Evolutionary conservation across 257 asterid genomes (phyloP).

Genomic region (Coffea canephora): DNA sequence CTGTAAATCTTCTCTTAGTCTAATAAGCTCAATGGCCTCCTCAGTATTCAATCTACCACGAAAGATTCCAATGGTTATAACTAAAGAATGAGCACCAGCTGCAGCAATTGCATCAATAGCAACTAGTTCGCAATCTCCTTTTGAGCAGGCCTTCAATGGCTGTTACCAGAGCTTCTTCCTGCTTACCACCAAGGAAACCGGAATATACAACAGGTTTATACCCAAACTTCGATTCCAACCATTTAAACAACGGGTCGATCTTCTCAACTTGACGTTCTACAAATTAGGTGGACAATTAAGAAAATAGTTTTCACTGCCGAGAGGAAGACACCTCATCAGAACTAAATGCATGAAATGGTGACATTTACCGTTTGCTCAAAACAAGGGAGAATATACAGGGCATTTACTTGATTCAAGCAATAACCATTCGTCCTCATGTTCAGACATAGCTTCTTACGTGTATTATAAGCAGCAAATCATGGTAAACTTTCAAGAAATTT

Average conservation of each 20-base stretch:
- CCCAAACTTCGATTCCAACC: slow-evolving; percentile 89
- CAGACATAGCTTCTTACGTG: too few relatives aligned
- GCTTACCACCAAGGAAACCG: slow-evolving; percentile 85
- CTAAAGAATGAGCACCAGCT: slow-evolving; percentile 70
- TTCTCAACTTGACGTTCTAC: slow-evolving; percentile 85
- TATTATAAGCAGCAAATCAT: too few relatives aligned
- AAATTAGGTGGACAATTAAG: not conserved
- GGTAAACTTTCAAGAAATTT: too few relatives aligned
- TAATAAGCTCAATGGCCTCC: slow-evolving; percentile 76
- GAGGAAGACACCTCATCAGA: too few relatives aligned
- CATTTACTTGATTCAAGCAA: not conserved
- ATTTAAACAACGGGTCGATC: slow-evolving; percentile 61
- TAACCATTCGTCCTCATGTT: too few relatives aligned
- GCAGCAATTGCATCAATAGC: slow-evolving; percentile 87
- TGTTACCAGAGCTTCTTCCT: slow-evolving; percentile 61
- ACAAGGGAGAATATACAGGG: not conserved
- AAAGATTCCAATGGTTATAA: slow-evolving; percentile 62
- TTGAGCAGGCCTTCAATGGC: slow-evolving; percentile 63
- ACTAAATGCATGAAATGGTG: too few relatives aligned
- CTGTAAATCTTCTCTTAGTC: slow-evolving; percentile 97
- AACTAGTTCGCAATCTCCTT: slow-evolving; percentile 67
- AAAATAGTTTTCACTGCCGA: not conserved
- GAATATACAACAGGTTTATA: slow-evolving; percentile 64
- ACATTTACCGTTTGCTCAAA: too few relatives aligned
- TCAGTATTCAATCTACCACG: slow-evolving; percentile 63